Conservation (phyloP, 2,329 filamentous ascomycete genomes). For the Botrytis pseudocinerea region DNA sequence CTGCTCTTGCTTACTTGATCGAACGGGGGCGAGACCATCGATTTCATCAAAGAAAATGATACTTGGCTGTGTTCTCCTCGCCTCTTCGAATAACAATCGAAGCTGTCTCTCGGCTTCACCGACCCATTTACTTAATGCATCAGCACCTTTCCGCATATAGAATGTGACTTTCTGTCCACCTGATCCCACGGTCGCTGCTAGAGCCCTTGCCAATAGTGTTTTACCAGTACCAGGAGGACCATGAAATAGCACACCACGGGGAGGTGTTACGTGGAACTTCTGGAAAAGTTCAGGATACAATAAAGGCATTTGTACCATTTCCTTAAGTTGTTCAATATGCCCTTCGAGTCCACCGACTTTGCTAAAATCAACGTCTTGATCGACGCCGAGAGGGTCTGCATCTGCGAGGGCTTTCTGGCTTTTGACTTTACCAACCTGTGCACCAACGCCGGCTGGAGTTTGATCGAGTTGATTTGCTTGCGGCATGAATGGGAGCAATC, state of each 20-base stretch:
- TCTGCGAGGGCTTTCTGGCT: constrained; percentile 90
- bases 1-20: constrained; percentile 97
- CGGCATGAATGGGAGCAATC: constrained; percentile 51
- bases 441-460: constrained; percentile 62
- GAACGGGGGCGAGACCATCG: constrained; percentile 90
- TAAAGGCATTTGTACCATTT: constrained; percentile 94
- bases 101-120: constrained; percentile 96
- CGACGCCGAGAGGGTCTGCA: constrained; percentile 90
- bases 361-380: constrained; percentile 89
- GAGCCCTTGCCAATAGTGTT: constrained; percentile 88
- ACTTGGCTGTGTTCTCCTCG: constrained; percentile 90
- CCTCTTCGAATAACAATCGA: constrained; percentile 90
- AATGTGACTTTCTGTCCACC: constrained; percentile 95
- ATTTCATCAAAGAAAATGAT: constrained; percentile 99
- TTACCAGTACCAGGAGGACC: constrained; percentile 94
- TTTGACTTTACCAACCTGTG: constrained; percentile 90
- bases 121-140: constrained; percentile 98
- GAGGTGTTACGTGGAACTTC: constrained; percentile 88
- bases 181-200: constrained; percentile 86
- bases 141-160: constrained; percentile 98
- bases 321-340: constrained; percentile 95
- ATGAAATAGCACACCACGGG: constrained; percentile 92
- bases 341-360: constrained; percentile 89
- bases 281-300: constrained; percentile 94
- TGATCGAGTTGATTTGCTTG: constrained; percentile 59